Evolutionary conservation across 2,329 filamentous ascomycete genomes (phyloP), one percentile per base, ranked within the genome.

Genomic region (Thermothelomyces thermophilus): DNA sequence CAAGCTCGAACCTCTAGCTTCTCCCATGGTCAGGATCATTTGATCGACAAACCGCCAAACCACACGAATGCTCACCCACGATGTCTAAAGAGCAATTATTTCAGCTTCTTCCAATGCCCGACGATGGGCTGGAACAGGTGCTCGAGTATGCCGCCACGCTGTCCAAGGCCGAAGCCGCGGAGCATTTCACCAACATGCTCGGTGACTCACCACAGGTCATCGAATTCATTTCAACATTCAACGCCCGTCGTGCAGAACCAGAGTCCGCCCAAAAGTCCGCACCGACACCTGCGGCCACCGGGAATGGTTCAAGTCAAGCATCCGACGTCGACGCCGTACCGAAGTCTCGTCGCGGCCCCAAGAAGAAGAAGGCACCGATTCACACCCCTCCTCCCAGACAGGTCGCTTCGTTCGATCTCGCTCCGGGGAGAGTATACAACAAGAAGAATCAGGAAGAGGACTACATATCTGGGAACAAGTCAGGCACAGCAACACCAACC

Each of bases 101-200:
- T 20, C 82, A 82, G 63, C 76, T 98, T 14, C 76, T 98, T 1
- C 89, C 90, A 7, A 74, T 97, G 10, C 90, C 95, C 31, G 83
- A 95, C 31, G 83, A 87, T 11, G 90, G 91, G 35, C 74, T 97
- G 28, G 80, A 83, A 62, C 88, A 97, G 64, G 79, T 96, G 37
- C 75, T 97, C 57, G 82, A 87, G 41, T 96, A 96, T 66, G 83
- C 87, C 2, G 73, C 80, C 31, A 85, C 83, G 0, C 76, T 97
- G 8, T 82, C 89, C 17, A 90, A 86, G 63, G 70, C 82, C 45
- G 86, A 85, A 56, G 87, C 88, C 13, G 89, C 82, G 44, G 83
- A 90, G 36, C 89, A 97, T 67, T 84, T 98, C 54, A 86, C 83
- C 66, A 89, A 93, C 63, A 73, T 98, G 46, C 78, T 98, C 0